phyloP scores from a whole-genome alignment of 257 asterid genomes.

The Lavandula angustifolia region DNA sequence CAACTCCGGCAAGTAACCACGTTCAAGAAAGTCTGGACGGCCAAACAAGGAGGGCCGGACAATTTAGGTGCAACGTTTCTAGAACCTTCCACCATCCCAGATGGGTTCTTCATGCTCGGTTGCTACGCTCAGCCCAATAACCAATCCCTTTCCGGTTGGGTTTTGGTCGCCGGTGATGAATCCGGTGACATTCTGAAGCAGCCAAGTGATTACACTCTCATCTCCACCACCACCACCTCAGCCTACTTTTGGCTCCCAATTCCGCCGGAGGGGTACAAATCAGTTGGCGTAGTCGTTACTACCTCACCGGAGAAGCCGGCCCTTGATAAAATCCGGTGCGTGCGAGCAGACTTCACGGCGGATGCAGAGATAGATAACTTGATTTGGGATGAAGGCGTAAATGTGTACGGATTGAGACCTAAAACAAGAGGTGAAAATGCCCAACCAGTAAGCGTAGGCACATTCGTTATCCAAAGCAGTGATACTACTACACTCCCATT shows the following conservation, averaged over 20 bases:
- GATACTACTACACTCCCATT: constrained; percentile 29
- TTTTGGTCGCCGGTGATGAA: constrained; percentile 51
- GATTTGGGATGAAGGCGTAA: constrained; percentile 61
- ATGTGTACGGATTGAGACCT: neutral
- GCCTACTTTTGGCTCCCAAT: constrained; percentile 78
- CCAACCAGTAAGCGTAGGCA: constrained; percentile 48
- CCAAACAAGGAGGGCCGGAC: constrained; percentile 52
- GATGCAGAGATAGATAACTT: constrained; percentile 47
- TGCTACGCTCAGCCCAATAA: constrained; percentile 73
- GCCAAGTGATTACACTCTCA: constrained; percentile 68
- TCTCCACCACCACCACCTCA: constrained; percentile 22
- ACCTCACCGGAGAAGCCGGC: constrained; percentile 68
- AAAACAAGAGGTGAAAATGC: constrained; percentile 37
- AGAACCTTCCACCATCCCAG: constrained; percentile 75
- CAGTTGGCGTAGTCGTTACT: constrained; percentile 71
- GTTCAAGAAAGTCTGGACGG: constrained; percentile 55
- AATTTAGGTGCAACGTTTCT: constrained; percentile 69
- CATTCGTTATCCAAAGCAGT: constrained; percentile 40
- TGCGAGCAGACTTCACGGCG: constrained; percentile 63
- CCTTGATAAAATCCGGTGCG: constrained; percentile 60
- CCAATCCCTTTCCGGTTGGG: constrained; percentile 65
- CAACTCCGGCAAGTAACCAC: constrained; percentile 50
- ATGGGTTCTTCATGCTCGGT: constrained; percentile 83
- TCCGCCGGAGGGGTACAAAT: constrained; percentile 68
- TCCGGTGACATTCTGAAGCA: constrained; percentile 46